Evolutionary conservation across 2,329 filamentous ascomycete species (phyloP).

Genomic region (Curvularia verruculosa): DNA sequence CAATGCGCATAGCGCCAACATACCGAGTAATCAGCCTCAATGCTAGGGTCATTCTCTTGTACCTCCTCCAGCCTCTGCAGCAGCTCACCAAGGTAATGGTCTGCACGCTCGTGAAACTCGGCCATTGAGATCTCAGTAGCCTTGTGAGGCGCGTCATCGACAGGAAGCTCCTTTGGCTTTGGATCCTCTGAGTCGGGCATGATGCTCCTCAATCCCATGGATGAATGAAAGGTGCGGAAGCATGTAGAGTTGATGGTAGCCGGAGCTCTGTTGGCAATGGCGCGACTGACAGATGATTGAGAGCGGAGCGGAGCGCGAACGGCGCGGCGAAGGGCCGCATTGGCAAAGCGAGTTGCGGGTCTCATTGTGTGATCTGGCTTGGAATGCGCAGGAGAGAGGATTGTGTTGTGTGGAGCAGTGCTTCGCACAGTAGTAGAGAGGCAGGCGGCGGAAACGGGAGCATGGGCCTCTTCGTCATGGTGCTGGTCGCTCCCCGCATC

Average conservation of each 20-base stretch:
- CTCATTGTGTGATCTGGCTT: slow-evolving; percentile 25
- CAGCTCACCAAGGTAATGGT: slow-evolving; percentile 72
- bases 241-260: slow-evolving; percentile 12
- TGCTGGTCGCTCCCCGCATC: slow-evolving; percentile 15
- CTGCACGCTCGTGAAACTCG: slow-evolving; percentile 78
- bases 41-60: slow-evolving; percentile 73
- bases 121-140: slow-evolving; percentile 70
- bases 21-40: slow-evolving; percentile 91
- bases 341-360: slow-evolving; percentile 30
- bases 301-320: slow-evolving; percentile 28
- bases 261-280: slow-evolving; percentile 31
- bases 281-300: slow-evolving; percentile 32
- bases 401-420: not conserved
- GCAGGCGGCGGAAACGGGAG: slow-evolving; percentile 6
- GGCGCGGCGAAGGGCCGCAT: slow-evolving; percentile 30
- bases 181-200: slow-evolving; percentile 55
- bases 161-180: slow-evolving; percentile 44
- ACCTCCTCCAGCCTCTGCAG: slow-evolving; percentile 69
- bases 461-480: slow-evolving; percentile 9
- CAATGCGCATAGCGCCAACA: slow-evolving; percentile 41
- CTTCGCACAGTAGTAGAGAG: not conserved
- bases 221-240: slow-evolving; percentile 36
- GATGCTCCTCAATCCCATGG: slow-evolving; percentile 41
- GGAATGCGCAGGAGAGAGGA: not conserved
- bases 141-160: slow-evolving; percentile 50